Percentiles rank a stretch among this genome's conserved stretches.
These are phyloP conservation scores for Fraxinus sp. DNA, from an alignment of 305 asterid genomes.

Conservation along the genomic window DNA sequence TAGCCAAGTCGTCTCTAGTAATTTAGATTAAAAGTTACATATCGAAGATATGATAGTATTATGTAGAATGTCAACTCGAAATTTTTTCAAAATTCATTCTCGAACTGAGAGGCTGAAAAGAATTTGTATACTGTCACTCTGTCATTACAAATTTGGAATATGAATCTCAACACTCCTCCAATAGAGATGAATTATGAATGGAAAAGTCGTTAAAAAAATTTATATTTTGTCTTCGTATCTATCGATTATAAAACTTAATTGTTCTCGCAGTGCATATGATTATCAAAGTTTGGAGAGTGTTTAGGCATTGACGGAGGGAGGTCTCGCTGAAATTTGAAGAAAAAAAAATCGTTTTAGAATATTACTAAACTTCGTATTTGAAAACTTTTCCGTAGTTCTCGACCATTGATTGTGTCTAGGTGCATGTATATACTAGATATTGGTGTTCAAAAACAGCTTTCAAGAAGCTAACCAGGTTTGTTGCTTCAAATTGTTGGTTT, in stretches of 20 bases:
- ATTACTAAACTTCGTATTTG: background rate
- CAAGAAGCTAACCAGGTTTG: slow-evolving; percentile 37
- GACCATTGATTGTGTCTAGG: slow-evolving; percentile 3
- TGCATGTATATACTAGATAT: slow-evolving; percentile 26
- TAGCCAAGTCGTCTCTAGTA: background rate
- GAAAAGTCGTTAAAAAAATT: background rate
- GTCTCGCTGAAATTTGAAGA: background rate
- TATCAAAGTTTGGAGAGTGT: background rate
- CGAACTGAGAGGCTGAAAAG: background rate
- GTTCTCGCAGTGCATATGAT: background rate
- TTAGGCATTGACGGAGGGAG: no score
- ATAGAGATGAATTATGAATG: background rate
- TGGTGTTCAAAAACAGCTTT: slow-evolving; percentile 25
- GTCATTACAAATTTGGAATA: background rate
- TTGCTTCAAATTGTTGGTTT: slow-evolving; percentile 36
- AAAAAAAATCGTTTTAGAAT: no score
- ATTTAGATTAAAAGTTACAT: background rate
- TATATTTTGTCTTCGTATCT: background rate
- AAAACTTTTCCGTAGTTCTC: background rate
- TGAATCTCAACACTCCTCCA: background rate
- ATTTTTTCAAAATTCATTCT: background rate
- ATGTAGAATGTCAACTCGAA: background rate
- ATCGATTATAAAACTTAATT: background rate
- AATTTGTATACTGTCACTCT: background rate
- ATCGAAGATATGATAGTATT: background rate